Evolutionary conservation across 2,329 filamentous ascomycete species (phyloP), one percentile per base, ranked within the genome.

Genomic region (Xylariales sp.): DNA sequence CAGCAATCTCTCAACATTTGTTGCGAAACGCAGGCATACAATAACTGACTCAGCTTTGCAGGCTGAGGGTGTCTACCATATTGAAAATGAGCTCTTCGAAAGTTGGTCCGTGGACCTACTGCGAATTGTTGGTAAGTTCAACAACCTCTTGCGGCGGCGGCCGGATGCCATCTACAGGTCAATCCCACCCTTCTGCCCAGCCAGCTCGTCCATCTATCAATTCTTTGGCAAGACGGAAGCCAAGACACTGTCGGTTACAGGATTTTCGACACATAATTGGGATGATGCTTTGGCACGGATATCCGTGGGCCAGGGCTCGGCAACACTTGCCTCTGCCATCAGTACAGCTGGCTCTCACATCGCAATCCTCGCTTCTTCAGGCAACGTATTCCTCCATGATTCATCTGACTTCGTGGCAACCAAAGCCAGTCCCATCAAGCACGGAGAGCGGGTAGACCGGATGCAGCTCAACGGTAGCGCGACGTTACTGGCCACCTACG

Each of bases 161-260:
- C 62, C 63, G 0, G 44, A 54, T 5, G 40, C 55, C 0, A 66
- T 68, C 23, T 60, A 64, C 41, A 57, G 59, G 29, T 42, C 52
- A 3, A 57, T 68, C 7, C 60, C 63, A 2, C 59, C 62, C 2
- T 58, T 69, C 28, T 67, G 63, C 41, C 63, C 65, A 0, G 24
- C 37, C 6, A 46, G 49, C 15, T 65, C 65, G 6, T 44, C 52
- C 3, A 57, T 65, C 4, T 54, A 57, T 37, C 47, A 54, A 32
- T 48, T 53, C 8, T 66, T 65, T 40, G 49, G 51, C 1, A 38
- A 48, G 29, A 25, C 19, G 14, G 49, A 53, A 21, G 19, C n/a
- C 4, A 41, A 31, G n/a, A 32, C n/a, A 2, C 33, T 56, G 5
- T 10, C 19, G 0, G 35, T 58, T 0, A 43, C 38, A 2, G 50